Evolutionary conservation across 2,329 filamentous ascomycete genomes (phyloP).

Genomic region (Scedosporium dehoogii): DNA sequence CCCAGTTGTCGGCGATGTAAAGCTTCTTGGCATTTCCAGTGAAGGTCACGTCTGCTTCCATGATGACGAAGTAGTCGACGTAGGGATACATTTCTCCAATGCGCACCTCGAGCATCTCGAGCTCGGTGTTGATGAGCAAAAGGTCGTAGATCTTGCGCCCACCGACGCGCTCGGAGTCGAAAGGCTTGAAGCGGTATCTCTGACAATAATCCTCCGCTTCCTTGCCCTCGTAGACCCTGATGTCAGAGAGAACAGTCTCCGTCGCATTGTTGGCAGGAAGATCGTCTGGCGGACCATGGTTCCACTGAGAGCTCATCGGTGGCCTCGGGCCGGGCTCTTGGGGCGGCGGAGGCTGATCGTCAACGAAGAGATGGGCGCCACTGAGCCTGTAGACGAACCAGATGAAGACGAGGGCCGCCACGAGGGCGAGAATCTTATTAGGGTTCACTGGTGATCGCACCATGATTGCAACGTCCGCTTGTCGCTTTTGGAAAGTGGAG

Average conservation of each 20-base stretch:
- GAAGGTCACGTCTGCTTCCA: slow-evolving; percentile 50
- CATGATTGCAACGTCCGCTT: too few relatives aligned
- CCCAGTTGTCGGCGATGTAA: slow-evolving; percentile 40
- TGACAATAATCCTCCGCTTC: slow-evolving; percentile 19
- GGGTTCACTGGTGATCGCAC: too few relatives aligned
- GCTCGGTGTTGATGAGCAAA: slow-evolving; percentile 51
- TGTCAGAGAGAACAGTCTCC: not conserved
- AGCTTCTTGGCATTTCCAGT: slow-evolving; percentile 46
- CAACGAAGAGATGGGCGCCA: too few relatives aligned
- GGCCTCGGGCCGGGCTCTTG: too few relatives aligned
- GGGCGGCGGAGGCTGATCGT: too few relatives aligned
- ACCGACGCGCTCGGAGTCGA: slow-evolving; percentile 12
- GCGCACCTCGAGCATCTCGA: slow-evolving; percentile 57
- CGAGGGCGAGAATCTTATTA: too few relatives aligned
- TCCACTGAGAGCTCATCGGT: too few relatives aligned
- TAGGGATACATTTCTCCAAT: slow-evolving; percentile 45
- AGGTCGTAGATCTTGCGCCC: slow-evolving; percentile 50
- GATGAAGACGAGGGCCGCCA: too few relatives aligned
- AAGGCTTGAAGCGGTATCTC: slow-evolving; percentile 28
- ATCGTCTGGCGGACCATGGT: too few relatives aligned
- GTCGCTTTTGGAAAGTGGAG: too few relatives aligned
- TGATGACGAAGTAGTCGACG: slow-evolving; percentile 56
- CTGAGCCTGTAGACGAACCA: too few relatives aligned
- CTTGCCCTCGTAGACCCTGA: slow-evolving; percentile 2
- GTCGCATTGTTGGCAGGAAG: too few relatives aligned